Percentiles rank a stretch among this genome's conserved stretches.
phyloP scores from a whole-genome alignment of 345 rosid genomes.

The Hirschfeldia incana region DNA sequence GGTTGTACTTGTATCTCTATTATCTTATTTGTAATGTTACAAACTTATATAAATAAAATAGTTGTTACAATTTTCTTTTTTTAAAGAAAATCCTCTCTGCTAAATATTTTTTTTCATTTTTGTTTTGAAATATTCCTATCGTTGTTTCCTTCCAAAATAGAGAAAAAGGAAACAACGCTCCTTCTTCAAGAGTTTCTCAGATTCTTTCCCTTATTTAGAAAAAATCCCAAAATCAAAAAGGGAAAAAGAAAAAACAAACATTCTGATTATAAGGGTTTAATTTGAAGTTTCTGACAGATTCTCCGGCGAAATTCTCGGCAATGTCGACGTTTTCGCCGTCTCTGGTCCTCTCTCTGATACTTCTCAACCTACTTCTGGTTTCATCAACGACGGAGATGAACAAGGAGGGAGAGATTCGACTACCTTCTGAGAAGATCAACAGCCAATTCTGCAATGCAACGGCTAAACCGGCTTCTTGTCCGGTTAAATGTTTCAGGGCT shows the following conservation, averaged over 20 bases:
- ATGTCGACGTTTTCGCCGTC: conserved; percentile 37
- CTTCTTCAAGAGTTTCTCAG: neutral
- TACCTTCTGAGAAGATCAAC: conserved; percentile 41
- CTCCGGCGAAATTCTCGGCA: conserved; percentile 25
- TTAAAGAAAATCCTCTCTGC: neutral
- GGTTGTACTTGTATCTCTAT: no score
- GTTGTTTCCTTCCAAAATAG: conserved; percentile 29
- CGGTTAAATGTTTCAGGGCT: conserved; percentile 76
- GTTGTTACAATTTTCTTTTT: no score
- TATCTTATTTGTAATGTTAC: no score
- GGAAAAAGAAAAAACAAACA: neutral
- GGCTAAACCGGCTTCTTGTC: conserved; percentile 57
- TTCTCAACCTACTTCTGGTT: conserved; percentile 6
- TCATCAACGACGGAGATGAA: neutral
- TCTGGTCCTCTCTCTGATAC: conserved; percentile 11
- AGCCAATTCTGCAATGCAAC: conserved; percentile 33
- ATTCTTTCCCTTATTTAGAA: conserved; percentile 16
- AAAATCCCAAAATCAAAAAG: neutral
- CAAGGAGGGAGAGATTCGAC: conserved; percentile 27
- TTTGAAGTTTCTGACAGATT: neutral
- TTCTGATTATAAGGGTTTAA: conserved; percentile 6
- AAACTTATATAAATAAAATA: no score
- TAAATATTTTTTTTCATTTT: conserved; percentile 13
- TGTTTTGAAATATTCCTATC: neutral
- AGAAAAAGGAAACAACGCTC: conserved; percentile 34